Percentiles rank a stretch among this genome's conserved stretches.
phyloP scores from a whole-genome alignment of 768 basidiomycete genomes.

The Sarcomyxa edulis region DNA sequence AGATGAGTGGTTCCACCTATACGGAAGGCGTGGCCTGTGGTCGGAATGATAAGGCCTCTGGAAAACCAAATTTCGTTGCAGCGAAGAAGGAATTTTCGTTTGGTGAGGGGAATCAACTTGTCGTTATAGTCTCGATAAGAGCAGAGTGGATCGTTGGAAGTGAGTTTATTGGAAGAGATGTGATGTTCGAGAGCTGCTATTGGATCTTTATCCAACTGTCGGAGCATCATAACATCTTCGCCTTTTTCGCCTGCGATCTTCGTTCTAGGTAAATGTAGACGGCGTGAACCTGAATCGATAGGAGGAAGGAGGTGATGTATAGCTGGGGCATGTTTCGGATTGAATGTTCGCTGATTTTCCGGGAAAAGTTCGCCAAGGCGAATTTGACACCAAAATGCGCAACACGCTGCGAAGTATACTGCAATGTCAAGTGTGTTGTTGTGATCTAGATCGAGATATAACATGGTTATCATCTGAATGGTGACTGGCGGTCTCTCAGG shows the following conservation, averaged over 20 bases:
- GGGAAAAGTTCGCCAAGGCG: slow-evolving; percentile 26
- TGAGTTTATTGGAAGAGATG: slow-evolving; percentile 7
- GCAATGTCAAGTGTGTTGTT: slow-evolving; percentile 14
- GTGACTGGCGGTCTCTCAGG: slow-evolving; percentile 17
- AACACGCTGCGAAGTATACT: slow-evolving; percentile 15
- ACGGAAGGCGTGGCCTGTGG: slow-evolving; percentile 24
- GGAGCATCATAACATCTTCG: slow-evolving; percentile 13
- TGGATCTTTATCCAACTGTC: slow-evolving; percentile 13
- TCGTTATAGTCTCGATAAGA: slow-evolving; percentile 2
- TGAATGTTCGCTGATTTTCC: not conserved
- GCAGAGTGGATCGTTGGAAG: slow-evolving; percentile 11
- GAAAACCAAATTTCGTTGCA: slow-evolving; percentile 23
- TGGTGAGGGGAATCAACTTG: slow-evolving; percentile 10
- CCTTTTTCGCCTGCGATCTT: slow-evolving; percentile 16
- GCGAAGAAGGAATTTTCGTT: slow-evolving; percentile 11
- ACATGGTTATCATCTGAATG: slow-evolving; percentile 10
- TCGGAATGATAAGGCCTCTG: slow-evolving; percentile 8
- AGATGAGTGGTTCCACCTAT: slow-evolving; percentile 31
- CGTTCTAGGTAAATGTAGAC: slow-evolving; percentile 18
- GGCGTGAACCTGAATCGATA: slow-evolving; percentile 8
- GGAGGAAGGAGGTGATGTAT: not conserved
- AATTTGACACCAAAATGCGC: slow-evolving; percentile 25
- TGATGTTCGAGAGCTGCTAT: slow-evolving; percentile 12
- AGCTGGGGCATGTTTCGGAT: too few relatives aligned
- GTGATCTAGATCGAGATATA: slow-evolving; percentile 13